phyloP scores from a whole-genome alignment of 2,329 filamentous ascomycete species.

The Taxawa tesnikishii region DNA sequence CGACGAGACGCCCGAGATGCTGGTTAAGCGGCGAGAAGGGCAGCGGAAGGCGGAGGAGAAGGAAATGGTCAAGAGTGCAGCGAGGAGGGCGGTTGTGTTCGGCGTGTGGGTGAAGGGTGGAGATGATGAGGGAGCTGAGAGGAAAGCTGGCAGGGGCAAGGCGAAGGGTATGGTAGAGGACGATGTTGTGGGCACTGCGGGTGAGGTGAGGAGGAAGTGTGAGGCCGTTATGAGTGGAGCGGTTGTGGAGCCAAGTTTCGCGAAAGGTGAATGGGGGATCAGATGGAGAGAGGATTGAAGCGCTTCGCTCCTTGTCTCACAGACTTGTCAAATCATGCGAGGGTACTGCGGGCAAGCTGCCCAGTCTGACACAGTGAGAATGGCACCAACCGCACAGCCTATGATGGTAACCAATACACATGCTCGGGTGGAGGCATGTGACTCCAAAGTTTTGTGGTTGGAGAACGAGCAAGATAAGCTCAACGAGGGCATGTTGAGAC shows the following conservation, averaged over 20 bases:
- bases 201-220: slow-evolving; percentile 29
- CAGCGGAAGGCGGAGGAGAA: slow-evolving; percentile 35
- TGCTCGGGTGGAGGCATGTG: too few species aligned
- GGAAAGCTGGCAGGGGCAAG: slow-evolving; percentile 10
- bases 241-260: slow-evolving; percentile 48
- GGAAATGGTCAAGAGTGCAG: slow-evolving; percentile 51
- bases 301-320: too few species aligned
- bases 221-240: slow-evolving; percentile 48
- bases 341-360: too few species aligned
- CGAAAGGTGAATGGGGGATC: slow-evolving; percentile 49
- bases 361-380: too few species aligned
- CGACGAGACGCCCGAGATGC: slow-evolving; percentile 39
- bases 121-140: slow-evolving; percentile 7
- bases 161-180: slow-evolving; percentile 11
- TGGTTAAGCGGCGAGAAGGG: slow-evolving; percentile 35
- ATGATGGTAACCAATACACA: too few species aligned
- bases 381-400: too few species aligned
- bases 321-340: too few species aligned
- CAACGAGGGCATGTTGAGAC: too few species aligned
- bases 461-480: too few species aligned
- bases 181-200: slow-evolving; percentile 3
- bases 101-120: slow-evolving; percentile 27
- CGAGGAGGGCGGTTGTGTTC: slow-evolving; percentile 47
- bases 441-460: too few species aligned
- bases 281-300: slow-evolving; percentile 40